A percentile compares a stretch with the other conserved stretches of the same genome.
Evolutionary conservation across 2,329 filamentous ascomycete genomes (phyloP).

Genomic region (Fusarium brachygibbosum): DNA sequence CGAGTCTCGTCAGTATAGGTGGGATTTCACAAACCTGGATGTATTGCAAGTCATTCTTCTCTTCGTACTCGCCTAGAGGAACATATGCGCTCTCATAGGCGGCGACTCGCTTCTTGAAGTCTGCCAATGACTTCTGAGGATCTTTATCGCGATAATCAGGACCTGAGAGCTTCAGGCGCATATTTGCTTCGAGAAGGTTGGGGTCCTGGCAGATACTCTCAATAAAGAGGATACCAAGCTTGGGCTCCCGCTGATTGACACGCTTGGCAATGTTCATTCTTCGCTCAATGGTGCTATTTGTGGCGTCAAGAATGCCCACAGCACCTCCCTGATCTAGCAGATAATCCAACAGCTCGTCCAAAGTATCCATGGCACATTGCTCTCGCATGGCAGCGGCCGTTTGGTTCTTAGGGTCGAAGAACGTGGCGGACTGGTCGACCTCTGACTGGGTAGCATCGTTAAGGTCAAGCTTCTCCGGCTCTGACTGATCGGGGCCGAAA

Average conservation of each 20-base stretch:
- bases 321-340: slow-evolving; percentile 85
- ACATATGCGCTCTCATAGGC: slow-evolving; percentile 96
- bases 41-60: slow-evolving; percentile 90
- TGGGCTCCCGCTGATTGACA: slow-evolving; percentile 85
- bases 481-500: slow-evolving; percentile 50
- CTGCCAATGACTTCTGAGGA: slow-evolving; percentile 82
- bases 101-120: slow-evolving; percentile 92
- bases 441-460: slow-evolving; percentile 55
- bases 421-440: slow-evolving; percentile 90
- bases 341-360: slow-evolving; percentile 93
- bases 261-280: slow-evolving; percentile 86
- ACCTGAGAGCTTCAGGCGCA: slow-evolving; percentile 95
- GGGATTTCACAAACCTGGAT: slow-evolving; percentile 71
- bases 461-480: slow-evolving; percentile 57
- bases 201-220: slow-evolving; percentile 93
- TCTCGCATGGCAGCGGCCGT: slow-evolving; percentile 86
- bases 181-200: slow-evolving; percentile 90
- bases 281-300: slow-evolving; percentile 92
- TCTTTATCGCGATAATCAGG: slow-evolving; percentile 97
- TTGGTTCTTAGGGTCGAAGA: slow-evolving; percentile 93
- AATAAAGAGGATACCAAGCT: slow-evolving; percentile 92
- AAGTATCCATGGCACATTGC: slow-evolving; percentile 89
- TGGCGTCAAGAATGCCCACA: slow-evolving; percentile 96
- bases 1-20: background rate
- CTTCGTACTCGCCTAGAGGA: slow-evolving; percentile 90